Evolutionary conservation across 2,329 filamentous ascomycete genomes (phyloP), one percentile per base, ranked within the genome.

Genomic region (Coniochaeta sp.): DNA sequence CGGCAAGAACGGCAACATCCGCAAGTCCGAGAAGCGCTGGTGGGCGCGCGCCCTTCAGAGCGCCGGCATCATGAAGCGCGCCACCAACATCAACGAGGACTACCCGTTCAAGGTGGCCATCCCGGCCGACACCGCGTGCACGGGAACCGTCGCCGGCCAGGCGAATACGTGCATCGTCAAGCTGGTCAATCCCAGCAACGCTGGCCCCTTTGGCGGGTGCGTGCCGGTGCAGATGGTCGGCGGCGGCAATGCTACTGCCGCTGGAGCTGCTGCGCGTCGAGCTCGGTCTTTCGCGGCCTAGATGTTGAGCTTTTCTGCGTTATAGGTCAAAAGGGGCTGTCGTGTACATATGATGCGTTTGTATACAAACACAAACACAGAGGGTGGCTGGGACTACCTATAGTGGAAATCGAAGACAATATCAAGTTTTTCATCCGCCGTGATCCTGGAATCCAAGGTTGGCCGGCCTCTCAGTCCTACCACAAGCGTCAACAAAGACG

Each of bases 151-250:
- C 19, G 69, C 63, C 17, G 69, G 71, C 47, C 58, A 69, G 62
- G 30, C 56, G 3, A 73, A 73, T 59, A 72, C 77, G 59, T 78
- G 76, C 67, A 66, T 77, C 26, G 69, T 76, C 63, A 77, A 77
- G 71, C 72, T 79, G 60, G 74, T 72, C 60, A 78, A 78, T 68
- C 65, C 65, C 58, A 74, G 74, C 65, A 60, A 60, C 9, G 73
- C 72, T 2, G 76, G 75, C 0, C 75, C 75, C 4, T 78, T 78
- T 63, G 75, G 74, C 44, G 76, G 75, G 24, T 69, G 74, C 24
- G 63, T 77, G 9, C 70, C 74, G 17, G 69, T 77, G 62, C 76
- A 77, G 68, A 74, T 76, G 57, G 72, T 62, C 14, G 61, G 62
- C 32, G 61, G 62, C 32, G 55, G 59, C 40, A 60, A 64, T 26